Conservation (phyloP, 2,329 filamentous ascomycete species). For the Hypoxylon sp. region DNA sequence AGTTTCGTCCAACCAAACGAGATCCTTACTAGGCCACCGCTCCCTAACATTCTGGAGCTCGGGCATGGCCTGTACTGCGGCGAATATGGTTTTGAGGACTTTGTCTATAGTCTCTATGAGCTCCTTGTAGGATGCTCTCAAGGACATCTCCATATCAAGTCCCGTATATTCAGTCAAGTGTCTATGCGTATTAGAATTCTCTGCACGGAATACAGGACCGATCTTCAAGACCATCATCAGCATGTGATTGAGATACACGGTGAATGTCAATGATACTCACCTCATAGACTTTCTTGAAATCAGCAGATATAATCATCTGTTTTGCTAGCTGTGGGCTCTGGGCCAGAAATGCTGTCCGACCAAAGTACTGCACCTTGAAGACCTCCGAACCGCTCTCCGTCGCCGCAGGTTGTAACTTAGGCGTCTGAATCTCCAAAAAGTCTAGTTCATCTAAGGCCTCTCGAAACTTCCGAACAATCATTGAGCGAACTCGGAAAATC, state of each 20-base stretch:
- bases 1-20: slow-evolving; percentile 89
- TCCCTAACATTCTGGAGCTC: slow-evolving; percentile 85
- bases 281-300: slow-evolving; percentile 71
- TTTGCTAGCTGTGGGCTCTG: slow-evolving; percentile 94
- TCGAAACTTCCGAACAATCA: slow-evolving; percentile 70
- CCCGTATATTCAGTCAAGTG: slow-evolving; percentile 96
- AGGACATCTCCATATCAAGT: slow-evolving; percentile 92
- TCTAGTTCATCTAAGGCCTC: slow-evolving; percentile 78
- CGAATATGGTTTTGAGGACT: slow-evolving; percentile 85
- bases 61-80: slow-evolving; percentile 64
- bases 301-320: slow-evolving; percentile 91
- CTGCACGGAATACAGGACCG: slow-evolving; percentile 90
- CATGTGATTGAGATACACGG: not conserved
- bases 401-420: slow-evolving; percentile 89
- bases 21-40: slow-evolving; percentile 87
- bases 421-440: slow-evolving; percentile 94
- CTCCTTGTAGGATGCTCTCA: slow-evolving; percentile 90
- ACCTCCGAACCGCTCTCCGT: slow-evolving; percentile 93
- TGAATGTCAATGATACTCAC: slow-evolving; percentile 1
- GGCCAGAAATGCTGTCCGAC: slow-evolving; percentile 85
- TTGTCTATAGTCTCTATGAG: slow-evolving; percentile 82
- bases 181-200: slow-evolving; percentile 95
- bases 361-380: slow-evolving; percentile 93
- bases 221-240: slow-evolving; percentile 82
- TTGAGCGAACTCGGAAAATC: slow-evolving; percentile 28